Conservation (phyloP, 1,139 yeast genomes). For the Zygoascus meyerae region DNA sequence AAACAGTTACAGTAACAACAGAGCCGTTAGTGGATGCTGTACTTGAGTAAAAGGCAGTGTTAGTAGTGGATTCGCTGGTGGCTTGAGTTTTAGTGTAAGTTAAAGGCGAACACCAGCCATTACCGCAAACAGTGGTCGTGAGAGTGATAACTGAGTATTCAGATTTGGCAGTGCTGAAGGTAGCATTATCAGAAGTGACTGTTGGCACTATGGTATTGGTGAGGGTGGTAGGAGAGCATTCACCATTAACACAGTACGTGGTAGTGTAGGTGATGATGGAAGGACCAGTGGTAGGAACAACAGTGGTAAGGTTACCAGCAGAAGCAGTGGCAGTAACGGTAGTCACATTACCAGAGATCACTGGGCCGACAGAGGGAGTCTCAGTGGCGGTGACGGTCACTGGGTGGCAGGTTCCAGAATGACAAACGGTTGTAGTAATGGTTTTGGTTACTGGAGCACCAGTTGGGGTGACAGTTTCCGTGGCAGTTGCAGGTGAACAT, state of each 20-base stretch:
- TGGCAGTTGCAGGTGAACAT: conserved; percentile 14
- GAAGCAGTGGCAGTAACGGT: conserved; percentile 2
- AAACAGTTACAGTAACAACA: conserved; percentile 1
- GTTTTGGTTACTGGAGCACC: conserved; percentile 11
- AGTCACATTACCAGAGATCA: background rate
- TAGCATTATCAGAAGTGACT: too few species aligned
- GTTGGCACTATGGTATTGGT: conserved; percentile 6
- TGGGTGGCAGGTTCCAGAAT: conserved; percentile 2
- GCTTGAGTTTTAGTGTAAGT: conserved; percentile 11
- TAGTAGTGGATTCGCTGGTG: background rate
- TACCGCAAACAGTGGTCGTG: conserved; percentile 6
- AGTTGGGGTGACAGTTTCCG: conserved; percentile 13
- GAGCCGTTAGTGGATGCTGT: conserved; percentile 1
- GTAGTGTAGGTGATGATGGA: conserved; percentile 13
- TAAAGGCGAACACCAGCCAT: too few species aligned
- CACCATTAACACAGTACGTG: background rate
- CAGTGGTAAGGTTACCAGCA: background rate
- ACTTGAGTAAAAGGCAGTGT: conserved; percentile 1
- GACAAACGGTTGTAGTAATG: background rate
- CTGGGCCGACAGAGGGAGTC: conserved; percentile 9
- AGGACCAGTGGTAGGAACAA: background rate
- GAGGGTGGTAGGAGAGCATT: background rate
- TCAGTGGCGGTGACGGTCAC: background rate
- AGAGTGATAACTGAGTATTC: conserved; percentile 17
- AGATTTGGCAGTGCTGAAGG: conserved; percentile 13